Evolutionary conservation across 2,329 filamentous ascomycete species (phyloP), one percentile per base, ranked within the genome.

Genomic region (Samsoniella hepiali): DNA sequence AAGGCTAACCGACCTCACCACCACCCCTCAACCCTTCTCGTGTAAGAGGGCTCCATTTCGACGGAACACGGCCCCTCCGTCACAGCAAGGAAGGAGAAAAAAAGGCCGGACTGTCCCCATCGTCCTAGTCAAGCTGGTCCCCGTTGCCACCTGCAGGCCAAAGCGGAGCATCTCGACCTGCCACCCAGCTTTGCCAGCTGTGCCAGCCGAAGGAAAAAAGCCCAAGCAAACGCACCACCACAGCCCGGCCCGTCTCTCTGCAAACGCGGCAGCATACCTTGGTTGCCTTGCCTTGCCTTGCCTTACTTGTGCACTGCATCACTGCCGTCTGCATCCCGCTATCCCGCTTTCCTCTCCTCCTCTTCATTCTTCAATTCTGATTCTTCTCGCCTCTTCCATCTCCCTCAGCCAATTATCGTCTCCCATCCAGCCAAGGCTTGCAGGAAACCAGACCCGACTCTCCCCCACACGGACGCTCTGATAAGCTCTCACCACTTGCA

Each of bases 11-110:
- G 17, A 60, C 47, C 57, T 59, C 34, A 49, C 40, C 40, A 62
- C 59, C 22, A 22, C 22, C 22, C 22, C 22, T 22, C 22, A 22
- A 22, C 22, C 22, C 22, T 22, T 22, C 59, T 62, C 42, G 59
- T 62, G 59, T 56, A 62, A 55, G 49, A 55, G 40, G 22, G 59
- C 59, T 62, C 59, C 59, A 55, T 49, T 22, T 40, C 32, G 22
- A 55, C 50, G 59, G 42, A 56, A 47, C 59, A 62, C 51, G 40
- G 51, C 31, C 59, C 50, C 58, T 60, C 58, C 27, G 27, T 47
- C 38, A 27, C 22, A 49, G 29, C 22, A 32, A 11, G 44, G 15
- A 32, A n/a, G 17, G 1, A 58, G 22, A 59, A 49, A 29, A 7
- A 44, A 44, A 38, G 13, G 22, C 31, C 57, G 10, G 49, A 34